phyloP scores from a whole-genome alignment of 2,329 filamentous ascomycete species.

The Penicillium glabrum region DNA sequence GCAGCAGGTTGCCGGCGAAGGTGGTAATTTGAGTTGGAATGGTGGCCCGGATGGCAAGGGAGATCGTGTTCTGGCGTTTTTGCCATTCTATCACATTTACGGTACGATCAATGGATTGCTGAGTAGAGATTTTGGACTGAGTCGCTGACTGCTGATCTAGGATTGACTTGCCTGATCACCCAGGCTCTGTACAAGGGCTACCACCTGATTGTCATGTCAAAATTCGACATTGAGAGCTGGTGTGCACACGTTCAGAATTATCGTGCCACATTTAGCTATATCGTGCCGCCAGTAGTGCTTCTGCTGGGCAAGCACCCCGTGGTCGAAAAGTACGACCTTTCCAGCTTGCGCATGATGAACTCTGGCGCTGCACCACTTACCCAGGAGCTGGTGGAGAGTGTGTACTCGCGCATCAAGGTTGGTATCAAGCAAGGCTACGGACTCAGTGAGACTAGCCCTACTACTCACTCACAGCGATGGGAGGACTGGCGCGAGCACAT shows the following conservation, averaged over 20 bases:
- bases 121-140: not conserved
- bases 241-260: constrained; percentile 75
- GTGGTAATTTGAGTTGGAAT: constrained; percentile 55
- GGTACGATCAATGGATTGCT: constrained; percentile 48
- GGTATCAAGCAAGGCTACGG: constrained; percentile 93
- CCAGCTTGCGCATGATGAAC: constrained; percentile 77
- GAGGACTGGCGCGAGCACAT: constrained; percentile 74
- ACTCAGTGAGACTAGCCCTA: constrained; percentile 81
- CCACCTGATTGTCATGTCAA: constrained; percentile 68
- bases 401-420: constrained; percentile 72
- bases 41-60: constrained; percentile 61
- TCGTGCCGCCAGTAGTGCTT: constrained; percentile 82
- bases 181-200: constrained; percentile 65
- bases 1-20: constrained; percentile 57
- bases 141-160: constrained; percentile 31
- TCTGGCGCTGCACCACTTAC: constrained; percentile 85
- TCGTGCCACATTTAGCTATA: constrained; percentile 73
- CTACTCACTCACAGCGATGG: constrained; percentile 71
- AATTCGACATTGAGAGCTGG: constrained; percentile 79
- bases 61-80: constrained; percentile 73
- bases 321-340: constrained; percentile 78
- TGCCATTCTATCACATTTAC: constrained; percentile 93
- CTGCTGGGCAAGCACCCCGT: constrained; percentile 75
- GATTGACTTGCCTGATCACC: constrained; percentile 72
- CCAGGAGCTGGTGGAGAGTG: constrained; percentile 71